Percentiles rank a stretch among this genome's conserved stretches.
Conservation (phyloP, 805 yeast genomes). For the Crinitomyces ghanaensis region DNA sequence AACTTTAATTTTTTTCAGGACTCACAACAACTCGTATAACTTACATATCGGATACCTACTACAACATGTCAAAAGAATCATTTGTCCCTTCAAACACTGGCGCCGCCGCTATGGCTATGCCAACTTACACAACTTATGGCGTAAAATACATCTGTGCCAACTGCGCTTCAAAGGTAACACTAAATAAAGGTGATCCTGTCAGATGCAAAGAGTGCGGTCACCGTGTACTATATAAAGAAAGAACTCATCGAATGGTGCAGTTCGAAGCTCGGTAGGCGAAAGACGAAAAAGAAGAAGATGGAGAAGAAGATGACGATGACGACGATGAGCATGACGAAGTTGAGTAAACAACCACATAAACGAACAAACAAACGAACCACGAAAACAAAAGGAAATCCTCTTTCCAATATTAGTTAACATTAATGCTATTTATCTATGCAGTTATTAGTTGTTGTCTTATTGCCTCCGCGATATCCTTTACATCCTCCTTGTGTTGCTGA, state of each 20-base stretch:
- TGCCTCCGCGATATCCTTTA: neutral
- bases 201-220: conserved; percentile 99
- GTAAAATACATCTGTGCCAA: conserved; percentile 93
- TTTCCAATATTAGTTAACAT: too few species aligned
- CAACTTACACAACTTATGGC: conserved; percentile 61
- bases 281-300: neutral
- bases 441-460: too few species aligned
- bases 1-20: too few species aligned
- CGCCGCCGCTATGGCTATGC: conserved; percentile 66
- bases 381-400: too few species aligned
- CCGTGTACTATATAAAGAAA: conserved; percentile 91
- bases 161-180: conserved; percentile 81
- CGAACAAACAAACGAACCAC: too few species aligned
- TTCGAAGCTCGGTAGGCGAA: conserved; percentile 52
- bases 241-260: conserved; percentile 92
- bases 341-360: too few species aligned
- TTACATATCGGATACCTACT: too few species aligned
- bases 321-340: too few species aligned
- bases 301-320: conserved; percentile 1
- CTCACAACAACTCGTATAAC: too few species aligned
- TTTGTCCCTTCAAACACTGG: conserved; percentile 27
- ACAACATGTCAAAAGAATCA: conserved; percentile 23
- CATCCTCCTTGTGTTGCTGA: conserved; percentile 1
- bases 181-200: conserved; percentile 89
- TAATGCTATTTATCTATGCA: too few species aligned